A percentile compares a stretch with the other conserved stretches of the same genome.
Evolutionary conservation across 75 land plant species (phyloP).

Genomic region (Ceratopteris richardii): DNA sequence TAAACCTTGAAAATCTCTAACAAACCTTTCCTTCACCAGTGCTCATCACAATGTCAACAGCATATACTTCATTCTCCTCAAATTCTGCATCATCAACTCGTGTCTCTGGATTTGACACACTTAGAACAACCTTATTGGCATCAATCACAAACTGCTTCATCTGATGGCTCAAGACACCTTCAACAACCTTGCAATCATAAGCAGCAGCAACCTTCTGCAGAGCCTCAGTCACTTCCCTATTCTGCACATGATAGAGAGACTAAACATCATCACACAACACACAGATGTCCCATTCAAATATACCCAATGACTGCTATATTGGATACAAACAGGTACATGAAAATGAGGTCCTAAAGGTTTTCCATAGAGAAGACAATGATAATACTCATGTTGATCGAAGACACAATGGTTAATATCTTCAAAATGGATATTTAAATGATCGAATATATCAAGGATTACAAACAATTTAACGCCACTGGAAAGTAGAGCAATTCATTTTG

Average conservation of each 20-base stretch:
- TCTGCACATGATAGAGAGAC: constrained; percentile 30
- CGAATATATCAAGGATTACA: too few relatives aligned
- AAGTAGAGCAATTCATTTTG: too few relatives aligned
- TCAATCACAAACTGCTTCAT: constrained; percentile 98
- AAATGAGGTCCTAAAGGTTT: too few relatives aligned
- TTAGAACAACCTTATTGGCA: constrained; percentile 90
- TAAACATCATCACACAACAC: not conserved
- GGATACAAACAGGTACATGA: too few relatives aligned
- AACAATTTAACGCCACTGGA: too few relatives aligned
- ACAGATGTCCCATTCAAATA: too few relatives aligned
- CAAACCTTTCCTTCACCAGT: constrained; percentile 99
- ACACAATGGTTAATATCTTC: too few relatives aligned
- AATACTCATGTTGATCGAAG: too few relatives aligned
- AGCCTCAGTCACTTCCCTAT: constrained; percentile 96
- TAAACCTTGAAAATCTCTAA: too few relatives aligned
- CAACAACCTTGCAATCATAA: constrained; percentile 96
- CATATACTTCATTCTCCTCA: constrained; percentile 98
- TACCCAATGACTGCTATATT: too few relatives aligned
- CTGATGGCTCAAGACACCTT: constrained; percentile 97
- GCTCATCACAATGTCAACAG: constrained; percentile 87
- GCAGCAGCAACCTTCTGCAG: constrained; percentile 98
- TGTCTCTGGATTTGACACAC: constrained; percentile 79
- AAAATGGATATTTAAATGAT: too few relatives aligned
- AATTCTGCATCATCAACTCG: constrained; percentile 97
- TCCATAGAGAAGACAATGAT: too few relatives aligned